phyloP scores from a whole-genome alignment of 306 rosid genomes.

The Datisca glomerata region DNA sequence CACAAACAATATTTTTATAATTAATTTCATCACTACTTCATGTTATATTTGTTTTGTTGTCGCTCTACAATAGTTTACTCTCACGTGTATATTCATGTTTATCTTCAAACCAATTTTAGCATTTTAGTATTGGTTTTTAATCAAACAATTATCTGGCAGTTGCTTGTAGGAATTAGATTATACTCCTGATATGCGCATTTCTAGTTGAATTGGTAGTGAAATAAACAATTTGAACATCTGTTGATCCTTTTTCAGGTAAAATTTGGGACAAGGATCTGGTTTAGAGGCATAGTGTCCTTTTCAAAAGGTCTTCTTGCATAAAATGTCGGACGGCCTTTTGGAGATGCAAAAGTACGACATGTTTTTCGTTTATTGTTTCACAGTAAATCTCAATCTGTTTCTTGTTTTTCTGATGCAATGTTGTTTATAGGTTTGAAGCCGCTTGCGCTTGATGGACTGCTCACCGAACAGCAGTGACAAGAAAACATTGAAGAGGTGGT shows the following conservation, averaged over 20 bases:
- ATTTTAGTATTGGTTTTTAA: too few species aligned
- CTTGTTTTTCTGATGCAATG: not conserved
- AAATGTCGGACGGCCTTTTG: not conserved
- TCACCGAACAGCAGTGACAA: slow-evolving; percentile 59
- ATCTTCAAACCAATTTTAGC: too few species aligned
- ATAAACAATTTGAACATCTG: too few species aligned
- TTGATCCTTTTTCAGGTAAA: not conserved
- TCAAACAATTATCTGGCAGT: too few species aligned
- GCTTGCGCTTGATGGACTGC: slow-evolving; percentile 63
- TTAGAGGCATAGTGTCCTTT: not conserved
- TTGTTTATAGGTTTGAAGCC: slow-evolving; percentile 34
- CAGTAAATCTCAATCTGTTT: not conserved
- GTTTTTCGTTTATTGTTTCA: not conserved
- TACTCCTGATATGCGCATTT: too few species aligned
- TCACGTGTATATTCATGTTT: too few species aligned
- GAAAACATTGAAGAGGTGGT: slow-evolving; percentile 83
- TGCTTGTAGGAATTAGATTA: too few species aligned
- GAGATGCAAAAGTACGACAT: slow-evolving; percentile 31
- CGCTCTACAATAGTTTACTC: too few species aligned
- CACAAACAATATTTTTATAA: too few species aligned
- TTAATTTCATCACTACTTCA: too few species aligned
- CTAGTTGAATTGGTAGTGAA: too few species aligned
- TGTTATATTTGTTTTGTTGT: too few species aligned
- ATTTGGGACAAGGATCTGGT: not conserved
- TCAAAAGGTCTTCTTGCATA: not conserved